These are phyloP conservation scores for Fusarium decemcellulare DNA, from an alignment of 2,329 filamentous ascomycete genomes.

Conservation along the genomic window DNA sequence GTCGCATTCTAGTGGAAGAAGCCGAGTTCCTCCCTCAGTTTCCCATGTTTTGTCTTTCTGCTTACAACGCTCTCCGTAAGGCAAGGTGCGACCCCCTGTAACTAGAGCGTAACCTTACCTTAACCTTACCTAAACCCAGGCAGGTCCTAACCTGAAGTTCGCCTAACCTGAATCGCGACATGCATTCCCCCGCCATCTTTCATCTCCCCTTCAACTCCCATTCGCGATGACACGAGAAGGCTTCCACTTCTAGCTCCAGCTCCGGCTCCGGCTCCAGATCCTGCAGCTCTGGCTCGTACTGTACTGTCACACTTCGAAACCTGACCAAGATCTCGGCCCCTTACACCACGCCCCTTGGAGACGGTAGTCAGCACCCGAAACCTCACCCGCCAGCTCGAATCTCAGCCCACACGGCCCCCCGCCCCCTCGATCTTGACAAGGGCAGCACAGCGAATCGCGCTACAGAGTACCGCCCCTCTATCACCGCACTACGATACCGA, in stretches of 20 bases:
- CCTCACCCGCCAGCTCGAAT: constrained; percentile 46
- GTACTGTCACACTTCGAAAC: constrained; percentile 21
- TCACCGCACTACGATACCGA: constrained; percentile 18
- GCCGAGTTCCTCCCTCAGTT: constrained; percentile 4
- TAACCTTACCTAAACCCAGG: constrained; percentile 35
- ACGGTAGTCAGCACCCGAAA: constrained; percentile 41
- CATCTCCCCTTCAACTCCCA: constrained; percentile 31
- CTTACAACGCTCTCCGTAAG: constrained; percentile 1
- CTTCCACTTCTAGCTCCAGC: constrained; percentile 28
- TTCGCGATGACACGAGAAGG: constrained; percentile 24
- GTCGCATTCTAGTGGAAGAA: constrained; percentile 1
- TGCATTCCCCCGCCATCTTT: constrained; percentile 33
- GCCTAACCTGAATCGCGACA: constrained; percentile 36
- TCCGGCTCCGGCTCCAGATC: constrained; percentile 22
- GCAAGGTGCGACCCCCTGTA: constrained; percentile 31
- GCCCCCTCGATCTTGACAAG: constrained; percentile 44
- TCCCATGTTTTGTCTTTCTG: constrained; percentile 19
- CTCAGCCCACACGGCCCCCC: constrained; percentile 46
- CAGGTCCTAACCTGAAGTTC: constrained; percentile 32
- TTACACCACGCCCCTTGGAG: constrained; percentile 28
- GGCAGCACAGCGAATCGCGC: constrained; percentile 33
- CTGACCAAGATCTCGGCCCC: constrained; percentile 30
- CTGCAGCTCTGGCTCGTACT: constrained; percentile 18
- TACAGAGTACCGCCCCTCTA: constrained; percentile 22
- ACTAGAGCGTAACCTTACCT: constrained; percentile 17